Base-by-base conservation (phyloP, 495 filamentous ascomycete genomes). In the Tuber indicum region DNA sequence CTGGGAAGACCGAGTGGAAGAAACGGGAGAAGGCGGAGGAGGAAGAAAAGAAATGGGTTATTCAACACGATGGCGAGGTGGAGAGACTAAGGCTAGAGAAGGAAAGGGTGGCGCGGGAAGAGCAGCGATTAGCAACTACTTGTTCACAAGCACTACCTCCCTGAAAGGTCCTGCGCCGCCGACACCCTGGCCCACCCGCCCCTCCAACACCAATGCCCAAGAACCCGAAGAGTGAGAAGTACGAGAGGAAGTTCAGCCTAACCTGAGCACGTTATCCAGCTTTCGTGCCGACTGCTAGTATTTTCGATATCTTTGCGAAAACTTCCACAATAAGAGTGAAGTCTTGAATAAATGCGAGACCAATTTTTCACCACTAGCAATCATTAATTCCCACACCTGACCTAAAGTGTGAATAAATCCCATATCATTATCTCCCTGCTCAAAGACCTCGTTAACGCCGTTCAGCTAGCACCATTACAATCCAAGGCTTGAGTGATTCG, bases 221-320 rank as follows among this genome's bases (percentile, higher is more conserved):
- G 19, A 46, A 74, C 32, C 47, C 78, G 1, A 83, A 86, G 71
- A 84, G 70, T 77, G 84, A 32, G 75, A 87, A 88, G 79, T 86
- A 84, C 69, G 87, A 90, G 75, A 89, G 89, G 72, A 94, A 91
- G 75, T 97, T 97, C 84, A 95, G 93, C 84, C 89, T 91, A 76
- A 84, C 94, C 0, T 92, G 32, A 32, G 32, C 32, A 32, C 32
- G 42, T 43, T 43, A 9, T 5, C 10, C 1, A 6, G 42, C 4
- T 8, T 43, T 43, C 8, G 9, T 43, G 6, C 42, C 9, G 9
- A 43, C 9, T 43, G 42, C 42, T 43, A 43, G 6, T 43, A 43
- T 7, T 43, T 8, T 8, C 9, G 9, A 43, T 43, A 43, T 43
- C 42, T 43, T 10, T 10, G 8, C 9, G 8, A 43, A 43, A 6